Evolutionary conservation across 129 eudicot genomes (phyloP).

Genomic region (Lactuca sativa): DNA sequence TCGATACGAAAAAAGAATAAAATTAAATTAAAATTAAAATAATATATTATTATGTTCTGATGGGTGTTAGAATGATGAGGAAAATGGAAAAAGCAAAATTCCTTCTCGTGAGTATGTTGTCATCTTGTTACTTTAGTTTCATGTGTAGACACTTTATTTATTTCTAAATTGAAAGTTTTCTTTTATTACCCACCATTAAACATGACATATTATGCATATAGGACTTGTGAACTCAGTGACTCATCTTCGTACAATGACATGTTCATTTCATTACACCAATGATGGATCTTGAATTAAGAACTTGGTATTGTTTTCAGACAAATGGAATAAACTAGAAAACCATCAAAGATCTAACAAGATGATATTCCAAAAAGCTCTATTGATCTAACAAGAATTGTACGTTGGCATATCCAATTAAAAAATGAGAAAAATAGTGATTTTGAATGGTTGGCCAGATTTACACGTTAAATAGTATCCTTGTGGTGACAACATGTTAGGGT

Average conservation of each 20-base stretch:
- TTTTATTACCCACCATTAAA: no score
- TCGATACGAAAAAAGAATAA: neutral
- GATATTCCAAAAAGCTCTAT: constrained; percentile 2
- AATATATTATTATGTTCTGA: constrained; percentile 11
- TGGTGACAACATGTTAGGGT: no score
- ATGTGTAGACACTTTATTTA: neutral
- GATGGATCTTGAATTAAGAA: neutral
- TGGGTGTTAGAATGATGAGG: constrained; percentile 16
- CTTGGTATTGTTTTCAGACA: neutral
- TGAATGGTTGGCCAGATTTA: neutral
- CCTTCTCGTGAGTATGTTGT: neutral
- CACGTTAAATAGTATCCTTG: neutral
- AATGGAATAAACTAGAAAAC: neutral
- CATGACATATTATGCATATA: neutral
- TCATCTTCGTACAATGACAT: neutral
- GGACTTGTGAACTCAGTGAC: neutral
- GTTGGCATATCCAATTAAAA: constrained; percentile 32
- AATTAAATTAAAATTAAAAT: neutral
- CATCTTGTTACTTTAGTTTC: neutral
- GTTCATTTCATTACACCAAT: neutral
- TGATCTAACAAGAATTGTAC: constrained; percentile 22
- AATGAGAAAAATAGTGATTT: neutral
- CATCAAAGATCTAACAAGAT: constrained; percentile 18
- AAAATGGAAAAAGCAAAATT: constrained; percentile 18
- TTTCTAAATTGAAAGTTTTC: neutral